A percentile compares a stretch with the other conserved stretches of the same genome.
Evolutionary conservation across 2,329 filamentous ascomycete species (phyloP).

Genomic region (Aureobasidium sp.): DNA sequence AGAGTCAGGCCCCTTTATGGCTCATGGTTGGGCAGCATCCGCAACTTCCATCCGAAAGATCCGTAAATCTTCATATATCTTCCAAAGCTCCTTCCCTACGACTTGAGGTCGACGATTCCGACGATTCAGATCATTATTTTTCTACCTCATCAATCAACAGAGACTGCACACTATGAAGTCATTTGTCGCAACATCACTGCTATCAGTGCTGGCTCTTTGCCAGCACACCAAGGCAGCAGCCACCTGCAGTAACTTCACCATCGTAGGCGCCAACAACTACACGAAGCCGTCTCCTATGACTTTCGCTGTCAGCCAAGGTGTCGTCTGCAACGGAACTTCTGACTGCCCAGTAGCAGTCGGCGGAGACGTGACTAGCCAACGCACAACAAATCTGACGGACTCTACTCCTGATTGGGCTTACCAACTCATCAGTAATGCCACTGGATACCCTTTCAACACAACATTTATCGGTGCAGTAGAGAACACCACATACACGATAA

Average conservation of each 20-base stretch:
- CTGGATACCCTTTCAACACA: background rate
- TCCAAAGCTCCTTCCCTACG: background rate
- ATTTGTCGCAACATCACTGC: background rate
- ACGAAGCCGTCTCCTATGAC: background rate
- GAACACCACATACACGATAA: background rate
- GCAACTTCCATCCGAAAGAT: background rate
- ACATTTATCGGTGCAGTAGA: background rate
- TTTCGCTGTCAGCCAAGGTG: slow-evolving; percentile 2
- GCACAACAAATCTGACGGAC: background rate
- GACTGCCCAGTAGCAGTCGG: background rate
- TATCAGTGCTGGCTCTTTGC: background rate
- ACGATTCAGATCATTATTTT: background rate
- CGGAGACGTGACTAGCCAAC: background rate
- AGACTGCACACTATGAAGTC: background rate
- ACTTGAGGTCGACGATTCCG: background rate
- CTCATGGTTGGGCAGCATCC: background rate
- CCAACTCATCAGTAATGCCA: background rate
- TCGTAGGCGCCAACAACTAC: background rate
- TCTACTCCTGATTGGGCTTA: background rate
- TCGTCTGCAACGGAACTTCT: slow-evolving; percentile 2
- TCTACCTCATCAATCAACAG: no score
- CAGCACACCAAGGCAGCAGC: background rate
- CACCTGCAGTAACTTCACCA: background rate
- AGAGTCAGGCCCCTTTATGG: background rate
- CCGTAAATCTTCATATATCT: background rate